phyloP scores from a whole-genome alignment of 148 eudicot genomes.

The Silene uniflora region DNA sequence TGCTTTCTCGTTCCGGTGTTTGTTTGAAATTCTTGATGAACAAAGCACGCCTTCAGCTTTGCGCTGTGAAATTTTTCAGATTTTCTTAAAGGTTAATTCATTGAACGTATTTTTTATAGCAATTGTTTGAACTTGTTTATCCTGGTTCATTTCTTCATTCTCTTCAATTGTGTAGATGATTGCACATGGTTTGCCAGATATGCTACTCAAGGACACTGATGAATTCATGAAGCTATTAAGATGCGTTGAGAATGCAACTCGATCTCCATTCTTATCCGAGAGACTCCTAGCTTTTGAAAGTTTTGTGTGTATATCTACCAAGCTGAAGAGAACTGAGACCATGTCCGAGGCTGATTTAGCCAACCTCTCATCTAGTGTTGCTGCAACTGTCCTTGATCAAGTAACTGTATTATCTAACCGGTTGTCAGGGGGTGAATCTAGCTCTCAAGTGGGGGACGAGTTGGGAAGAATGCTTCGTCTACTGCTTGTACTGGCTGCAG shows the following conservation, averaged over 20 bases:
- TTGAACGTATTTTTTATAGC: neutral
- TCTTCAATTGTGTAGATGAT: constrained; percentile 50
- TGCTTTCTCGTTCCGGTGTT: constrained; percentile 28
- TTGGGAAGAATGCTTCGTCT: constrained; percentile 41
- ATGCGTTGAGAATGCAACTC: constrained; percentile 35
- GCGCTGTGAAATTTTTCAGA: constrained; percentile 49
- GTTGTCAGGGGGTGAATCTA: constrained; percentile 25
- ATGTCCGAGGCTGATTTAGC: constrained; percentile 28
- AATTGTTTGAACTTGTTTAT: constrained; percentile 4
- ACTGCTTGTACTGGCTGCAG: constrained; percentile 38
- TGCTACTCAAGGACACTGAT: constrained; percentile 31
- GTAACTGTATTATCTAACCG: constrained; percentile 34
- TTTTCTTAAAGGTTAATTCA: constrained; percentile 49
- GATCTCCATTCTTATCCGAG: constrained; percentile 38
- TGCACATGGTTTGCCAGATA: constrained; percentile 30
- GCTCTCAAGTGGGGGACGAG: constrained; percentile 38
- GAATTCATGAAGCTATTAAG: constrained; percentile 40
- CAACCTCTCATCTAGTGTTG: constrained; percentile 32
- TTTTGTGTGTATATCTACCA: constrained; percentile 43
- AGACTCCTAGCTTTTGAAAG: constrained; percentile 50
- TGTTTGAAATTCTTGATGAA: constrained; percentile 46
- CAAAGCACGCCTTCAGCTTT: constrained; percentile 41
- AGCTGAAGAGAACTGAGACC: constrained; percentile 33
- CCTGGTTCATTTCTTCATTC: constrained; percentile 5
- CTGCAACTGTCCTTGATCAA: constrained; percentile 42